Percentiles rank a stretch among this genome's conserved stretches.
Evolutionary conservation across 306 rosid genomes (phyloP).

Genomic region (Quercus variabilis): DNA sequence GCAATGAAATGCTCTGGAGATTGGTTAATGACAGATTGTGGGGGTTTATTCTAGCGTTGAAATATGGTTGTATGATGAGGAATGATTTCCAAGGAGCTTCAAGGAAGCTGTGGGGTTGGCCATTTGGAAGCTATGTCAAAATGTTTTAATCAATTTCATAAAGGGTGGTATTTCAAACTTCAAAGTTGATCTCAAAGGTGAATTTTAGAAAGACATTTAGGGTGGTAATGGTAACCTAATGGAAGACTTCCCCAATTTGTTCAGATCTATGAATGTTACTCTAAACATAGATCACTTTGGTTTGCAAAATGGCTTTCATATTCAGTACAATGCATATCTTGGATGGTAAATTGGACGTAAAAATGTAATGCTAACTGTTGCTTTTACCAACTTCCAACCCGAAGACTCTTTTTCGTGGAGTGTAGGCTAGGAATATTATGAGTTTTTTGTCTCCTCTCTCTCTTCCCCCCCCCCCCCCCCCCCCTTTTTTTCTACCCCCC

Average conservation of each 20-base stretch:
- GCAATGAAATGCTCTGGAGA: not conserved
- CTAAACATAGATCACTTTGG: not conserved
- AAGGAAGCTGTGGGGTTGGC: not conserved
- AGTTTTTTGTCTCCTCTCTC: not conserved
- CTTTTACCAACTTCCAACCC: not conserved
- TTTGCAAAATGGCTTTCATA: not conserved
- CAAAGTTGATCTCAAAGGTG: not conserved
- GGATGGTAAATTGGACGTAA: not conserved
- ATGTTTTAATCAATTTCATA: not conserved
- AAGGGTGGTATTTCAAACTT: not conserved
- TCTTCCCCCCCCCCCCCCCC: no score
- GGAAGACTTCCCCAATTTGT: not conserved
- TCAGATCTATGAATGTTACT: not conserved
- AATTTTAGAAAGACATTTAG: not conserved
- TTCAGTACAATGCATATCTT: not conserved
- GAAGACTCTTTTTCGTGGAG: no score
- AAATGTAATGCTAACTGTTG: not conserved
- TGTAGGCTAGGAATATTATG: not conserved
- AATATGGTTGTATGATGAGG: not conserved
- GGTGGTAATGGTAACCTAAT: not conserved
- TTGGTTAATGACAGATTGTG: not conserved
- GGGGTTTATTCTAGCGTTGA: not conserved
- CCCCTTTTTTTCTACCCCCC: no score
- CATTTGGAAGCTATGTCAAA: not conserved
- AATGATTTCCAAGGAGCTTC: not conserved